Evolutionary conservation across 495 filamentous ascomycete species (phyloP), one percentile per base, ranked within the genome.

Genomic region (Cryomyces minteri): DNA sequence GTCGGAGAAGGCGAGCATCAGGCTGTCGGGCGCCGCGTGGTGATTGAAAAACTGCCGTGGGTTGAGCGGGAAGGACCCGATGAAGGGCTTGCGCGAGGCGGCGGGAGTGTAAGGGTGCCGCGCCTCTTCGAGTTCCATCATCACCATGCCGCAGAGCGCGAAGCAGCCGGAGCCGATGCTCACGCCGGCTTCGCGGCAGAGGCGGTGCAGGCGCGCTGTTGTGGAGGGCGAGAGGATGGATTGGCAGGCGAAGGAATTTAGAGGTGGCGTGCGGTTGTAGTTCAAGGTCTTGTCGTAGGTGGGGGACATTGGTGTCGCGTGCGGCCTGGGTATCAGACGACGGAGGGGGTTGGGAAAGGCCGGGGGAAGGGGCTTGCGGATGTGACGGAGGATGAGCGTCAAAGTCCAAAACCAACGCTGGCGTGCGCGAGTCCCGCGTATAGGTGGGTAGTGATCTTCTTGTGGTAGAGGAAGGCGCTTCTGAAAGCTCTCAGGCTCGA

Each of bases 361-460:
- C n/a, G 50, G 53, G 31, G 52, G 55, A 0, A 62, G 51, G 18
- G 57, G 47, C 36, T 51, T 55, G 3, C 53, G 43, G 1, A 58
- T 48, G 43, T 64, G 58, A n/a, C 62, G 48, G 11, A 62, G 54
- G 29, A 64, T 52, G 8, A 56, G 45, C 18, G 56, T 54, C 9
- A 64, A 51, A 18, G 55, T 51, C 62, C 62, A 64, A 43, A 54
- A 62, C 62, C 62, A 64, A 4, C 60, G 54, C 45, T 54, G 48
- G 6, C 57, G 43, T 8, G 58, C 58, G 33, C 36, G 32, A n/a
- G 37, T 51, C 11, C 56, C 53, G 4, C 48, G 11, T n/a, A 59
- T 43, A 7, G 51, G 48, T 18, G 62, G 62, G 42, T 64, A 64
- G 4, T 58, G 47, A 29, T 59, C 58, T 52, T 64, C 62, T 53